Conservation (phyloP, 139 green algal genomes). For the Volvox africanus region DNA sequence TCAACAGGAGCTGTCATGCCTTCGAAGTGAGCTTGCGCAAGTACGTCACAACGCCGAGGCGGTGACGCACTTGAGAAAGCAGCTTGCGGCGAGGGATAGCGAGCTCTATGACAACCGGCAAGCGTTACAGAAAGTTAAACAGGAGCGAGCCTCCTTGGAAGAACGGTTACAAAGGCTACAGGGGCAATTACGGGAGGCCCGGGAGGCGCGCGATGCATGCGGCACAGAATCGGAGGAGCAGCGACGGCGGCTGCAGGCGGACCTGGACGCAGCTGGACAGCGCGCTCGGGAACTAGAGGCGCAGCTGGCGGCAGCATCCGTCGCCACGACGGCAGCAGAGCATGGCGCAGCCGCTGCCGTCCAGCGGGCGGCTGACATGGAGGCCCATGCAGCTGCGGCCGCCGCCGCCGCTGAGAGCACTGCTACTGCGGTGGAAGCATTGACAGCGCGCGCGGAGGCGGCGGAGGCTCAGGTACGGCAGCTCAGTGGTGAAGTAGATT, state of each 20-base stretch:
- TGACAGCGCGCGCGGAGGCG: background rate
- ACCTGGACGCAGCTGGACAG: background rate
- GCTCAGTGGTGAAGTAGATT: background rate
- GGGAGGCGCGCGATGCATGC: background rate
- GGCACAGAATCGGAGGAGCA: background rate
- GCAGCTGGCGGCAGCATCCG: background rate
- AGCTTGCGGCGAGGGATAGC: slow-evolving; percentile 21
- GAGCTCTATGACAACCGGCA: slow-evolving; percentile 54
- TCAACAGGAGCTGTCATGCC: background rate
- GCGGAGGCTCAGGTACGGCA: background rate
- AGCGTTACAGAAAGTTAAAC: slow-evolving; percentile 35
- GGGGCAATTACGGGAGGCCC: slow-evolving; percentile 33
- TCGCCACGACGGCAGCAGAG: background rate
- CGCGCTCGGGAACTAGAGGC: background rate
- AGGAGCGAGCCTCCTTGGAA: background rate
- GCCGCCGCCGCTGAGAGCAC: background rate
- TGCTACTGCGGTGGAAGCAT: background rate
- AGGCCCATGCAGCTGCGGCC: background rate
- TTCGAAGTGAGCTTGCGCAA: slow-evolving; percentile 33
- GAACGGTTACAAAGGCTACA: slow-evolving; percentile 39
- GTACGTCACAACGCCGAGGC: background rate
- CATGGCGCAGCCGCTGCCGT: background rate
- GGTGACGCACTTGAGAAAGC: slow-evolving; percentile 26
- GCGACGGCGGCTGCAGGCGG: background rate
- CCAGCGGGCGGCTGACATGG: background rate